phyloP scores from a whole-genome alignment of 176 grass and related monocot species.

The Oryza coarctata region DNA sequence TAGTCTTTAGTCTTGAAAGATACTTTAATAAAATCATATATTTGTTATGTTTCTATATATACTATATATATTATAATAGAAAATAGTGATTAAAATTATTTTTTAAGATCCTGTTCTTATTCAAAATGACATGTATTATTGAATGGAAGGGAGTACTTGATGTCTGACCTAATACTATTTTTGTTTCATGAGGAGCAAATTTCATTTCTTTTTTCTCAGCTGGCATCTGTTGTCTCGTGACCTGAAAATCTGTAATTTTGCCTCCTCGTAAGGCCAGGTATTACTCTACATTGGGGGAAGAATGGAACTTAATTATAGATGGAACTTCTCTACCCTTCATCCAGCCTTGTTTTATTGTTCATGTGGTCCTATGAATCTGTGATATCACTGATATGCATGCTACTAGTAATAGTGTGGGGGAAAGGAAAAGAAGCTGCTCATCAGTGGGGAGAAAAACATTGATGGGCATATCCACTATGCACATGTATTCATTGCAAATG shows the following conservation, averaged over 20 bases:
- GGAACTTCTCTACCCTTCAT: conserved; percentile 2
- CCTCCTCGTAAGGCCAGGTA: background rate
- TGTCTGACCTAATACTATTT: background rate
- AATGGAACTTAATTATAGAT: background rate
- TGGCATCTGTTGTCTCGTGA: background rate
- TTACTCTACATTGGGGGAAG: background rate
- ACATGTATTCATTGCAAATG: conserved; percentile 27
- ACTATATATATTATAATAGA: too few relatives aligned
- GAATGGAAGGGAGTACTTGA: too few relatives aligned
- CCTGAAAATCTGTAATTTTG: conserved; percentile 21
- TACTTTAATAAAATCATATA: too few relatives aligned
- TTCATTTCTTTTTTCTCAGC: background rate
- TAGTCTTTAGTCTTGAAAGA: too few relatives aligned
- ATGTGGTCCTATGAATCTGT: conserved; percentile 16
- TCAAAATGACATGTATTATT: too few relatives aligned
- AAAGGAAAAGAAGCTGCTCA: background rate
- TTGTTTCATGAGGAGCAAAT: background rate
- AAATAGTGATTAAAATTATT: too few relatives aligned
- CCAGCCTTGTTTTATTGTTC: conserved; percentile 2
- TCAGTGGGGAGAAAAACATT: conserved; percentile 15
- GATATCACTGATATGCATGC: background rate
- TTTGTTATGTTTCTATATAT: too few relatives aligned
- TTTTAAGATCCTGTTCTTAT: too few relatives aligned
- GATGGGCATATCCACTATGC: conserved; percentile 40
- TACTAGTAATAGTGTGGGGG: background rate